These are phyloP conservation scores for Eurotiales sp. DNA, from an alignment of 2,329 filamentous ascomycete genomes.

Conservation along the genomic window DNA sequence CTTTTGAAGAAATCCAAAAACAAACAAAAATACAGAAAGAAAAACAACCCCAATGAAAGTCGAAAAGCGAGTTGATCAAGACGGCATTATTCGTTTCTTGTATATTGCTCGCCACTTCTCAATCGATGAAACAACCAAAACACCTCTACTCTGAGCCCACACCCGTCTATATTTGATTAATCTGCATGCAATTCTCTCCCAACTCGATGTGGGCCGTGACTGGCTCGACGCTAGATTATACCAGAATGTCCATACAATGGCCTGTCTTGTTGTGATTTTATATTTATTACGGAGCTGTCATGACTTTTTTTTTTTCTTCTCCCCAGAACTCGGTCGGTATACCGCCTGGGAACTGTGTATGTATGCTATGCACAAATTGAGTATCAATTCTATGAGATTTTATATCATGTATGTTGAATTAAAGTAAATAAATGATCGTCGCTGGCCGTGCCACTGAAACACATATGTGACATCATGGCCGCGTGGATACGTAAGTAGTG, in stretches of 20 bases:
- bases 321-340: no score
- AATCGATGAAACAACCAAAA: no score
- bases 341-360: no score
- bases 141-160: no score
- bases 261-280: background rate
- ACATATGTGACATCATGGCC: background rate
- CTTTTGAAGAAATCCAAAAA: background rate
- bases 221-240: background rate
- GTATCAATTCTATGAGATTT: background rate
- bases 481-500: background rate
- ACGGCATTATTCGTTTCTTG: no score
- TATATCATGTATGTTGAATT: no score
- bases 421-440: background rate
- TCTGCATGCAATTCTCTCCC: background rate
- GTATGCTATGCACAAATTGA: background rate
- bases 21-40: background rate
- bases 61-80: no score
- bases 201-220: background rate
- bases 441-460: no score
- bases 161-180: background rate
- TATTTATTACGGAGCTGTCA: background rate
- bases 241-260: conserved; percentile 1
- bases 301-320: background rate
- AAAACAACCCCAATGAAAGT: background rate
- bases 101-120: no score